Conservation (phyloP, 495 filamentous ascomycete genomes). For the Podospora bellae-mahoneyi region DNA sequence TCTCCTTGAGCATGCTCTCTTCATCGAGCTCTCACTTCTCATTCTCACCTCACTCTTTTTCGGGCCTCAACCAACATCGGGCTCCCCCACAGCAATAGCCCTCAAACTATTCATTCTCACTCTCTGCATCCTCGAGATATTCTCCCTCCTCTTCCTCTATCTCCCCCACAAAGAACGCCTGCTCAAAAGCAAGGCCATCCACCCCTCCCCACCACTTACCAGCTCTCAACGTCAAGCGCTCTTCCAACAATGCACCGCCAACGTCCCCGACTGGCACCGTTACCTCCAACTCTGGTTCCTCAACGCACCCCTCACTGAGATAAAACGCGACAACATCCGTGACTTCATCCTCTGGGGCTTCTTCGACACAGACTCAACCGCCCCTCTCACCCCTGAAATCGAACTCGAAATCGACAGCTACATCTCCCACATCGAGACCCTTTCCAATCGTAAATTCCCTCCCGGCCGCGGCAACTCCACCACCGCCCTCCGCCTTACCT, state of each 20-base stretch:
- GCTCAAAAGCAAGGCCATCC: constrained; percentile 42
- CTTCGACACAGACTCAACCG: constrained; percentile 41
- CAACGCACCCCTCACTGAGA: constrained; percentile 53
- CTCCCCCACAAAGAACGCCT: constrained; percentile 50
- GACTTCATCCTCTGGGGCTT: constrained; percentile 66
- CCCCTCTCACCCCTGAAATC: constrained; percentile 23
- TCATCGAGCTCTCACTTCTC: constrained; percentile 48
- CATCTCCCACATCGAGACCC: constrained; percentile 45
- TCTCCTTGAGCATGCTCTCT: constrained; percentile 50
- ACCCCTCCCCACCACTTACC: constrained; percentile 41
- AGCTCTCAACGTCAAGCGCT: constrained; percentile 44
- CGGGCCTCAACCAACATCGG: background rate
- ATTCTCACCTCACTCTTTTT: constrained; percentile 21
- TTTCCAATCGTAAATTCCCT: constrained; percentile 46
- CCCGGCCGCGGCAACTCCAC: constrained; percentile 46
- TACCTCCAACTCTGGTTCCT: constrained; percentile 65
- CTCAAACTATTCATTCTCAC: constrained; percentile 9
- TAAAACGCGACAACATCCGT: constrained; percentile 61
- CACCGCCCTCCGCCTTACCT: constrained; percentile 55
- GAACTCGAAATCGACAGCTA: constrained; percentile 59
- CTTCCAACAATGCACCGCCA: constrained; percentile 52
- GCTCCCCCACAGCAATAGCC: constrained; percentile 13
- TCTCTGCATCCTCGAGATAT: constrained; percentile 45
- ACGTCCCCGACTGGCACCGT: constrained; percentile 51
- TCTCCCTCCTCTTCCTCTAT: constrained; percentile 55